These are phyloP conservation scores for Pneumocystis murina DNA, from an alignment of 1,139 yeast genomes.

Conservation along the genomic window DNA sequence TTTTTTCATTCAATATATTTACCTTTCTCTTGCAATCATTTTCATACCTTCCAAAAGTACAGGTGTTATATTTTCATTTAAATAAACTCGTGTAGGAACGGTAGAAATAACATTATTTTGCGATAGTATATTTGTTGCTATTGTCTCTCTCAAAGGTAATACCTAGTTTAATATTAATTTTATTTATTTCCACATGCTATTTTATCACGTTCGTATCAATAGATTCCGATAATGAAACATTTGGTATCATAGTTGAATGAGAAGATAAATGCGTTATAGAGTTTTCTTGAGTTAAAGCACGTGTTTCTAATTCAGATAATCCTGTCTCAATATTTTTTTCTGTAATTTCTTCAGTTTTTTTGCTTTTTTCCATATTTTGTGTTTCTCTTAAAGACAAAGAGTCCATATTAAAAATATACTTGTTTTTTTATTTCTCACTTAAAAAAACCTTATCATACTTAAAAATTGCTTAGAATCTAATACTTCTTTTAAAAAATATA, in stretches of 20 bases:
- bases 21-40: slow-evolving; percentile 33
- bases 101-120: slow-evolving; percentile 27
- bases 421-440: neutral
- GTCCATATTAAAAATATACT: neutral
- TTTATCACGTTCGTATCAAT: neutral
- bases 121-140: neutral
- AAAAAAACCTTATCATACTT: neutral
- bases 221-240: neutral
- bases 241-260: neutral
- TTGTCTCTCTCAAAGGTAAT: neutral
- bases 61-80: slow-evolving; percentile 59
- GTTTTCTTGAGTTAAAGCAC: neutral
- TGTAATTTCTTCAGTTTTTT: neutral
- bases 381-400: neutral
- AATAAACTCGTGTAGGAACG: slow-evolving; percentile 61
- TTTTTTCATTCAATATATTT: slow-evolving; percentile 7
- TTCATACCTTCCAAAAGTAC: slow-evolving; percentile 57
- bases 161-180: neutral
- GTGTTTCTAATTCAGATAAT: too few relatives aligned
- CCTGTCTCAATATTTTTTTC: neutral
- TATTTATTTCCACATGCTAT: neutral
- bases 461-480: neutral
- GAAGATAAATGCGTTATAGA: neutral
- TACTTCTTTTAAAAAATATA: neutral
- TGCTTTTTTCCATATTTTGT: neutral